Percentiles rank a stretch among this genome's conserved stretches.
Evolutionary conservation across 1,284 basidiomycete genomes (phyloP).

Genomic region (Violaceomyces palustris): DNA sequence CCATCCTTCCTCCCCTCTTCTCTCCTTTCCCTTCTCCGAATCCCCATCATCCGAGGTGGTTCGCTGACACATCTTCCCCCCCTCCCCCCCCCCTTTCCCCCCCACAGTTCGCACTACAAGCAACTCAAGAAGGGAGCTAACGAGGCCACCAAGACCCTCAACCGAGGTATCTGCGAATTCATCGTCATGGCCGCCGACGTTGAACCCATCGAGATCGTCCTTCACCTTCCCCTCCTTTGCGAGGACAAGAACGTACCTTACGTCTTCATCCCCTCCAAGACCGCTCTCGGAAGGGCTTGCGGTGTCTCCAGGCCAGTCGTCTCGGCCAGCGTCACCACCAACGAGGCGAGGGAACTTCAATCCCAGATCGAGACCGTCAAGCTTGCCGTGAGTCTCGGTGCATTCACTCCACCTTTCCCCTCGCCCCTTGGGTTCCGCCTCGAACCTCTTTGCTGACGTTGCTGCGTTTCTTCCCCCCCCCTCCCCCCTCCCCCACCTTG

Average conservation of each 20-base stretch:
- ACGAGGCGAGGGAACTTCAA: slow-evolving; percentile 85
- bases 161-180: slow-evolving; percentile 97
- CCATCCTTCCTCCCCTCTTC: too few relatives aligned
- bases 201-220: slow-evolving; percentile 93
- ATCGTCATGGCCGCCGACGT: slow-evolving; percentile 87
- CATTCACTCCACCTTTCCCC: too few relatives aligned
- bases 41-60: neutral
- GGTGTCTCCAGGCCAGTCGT: slow-evolving; percentile 94
- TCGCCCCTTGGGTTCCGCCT: too few relatives aligned
- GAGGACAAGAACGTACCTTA: slow-evolving; percentile 99
- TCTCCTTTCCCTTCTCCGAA: neutral
- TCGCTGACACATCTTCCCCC: neutral
- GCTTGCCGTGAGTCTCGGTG: slow-evolving; percentile 43
- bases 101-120: slow-evolving; percentile 83
- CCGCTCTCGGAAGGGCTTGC: slow-evolving; percentile 90
- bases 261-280: slow-evolving; percentile 89
- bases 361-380: slow-evolving; percentile 88
- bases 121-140: slow-evolving; percentile 98
- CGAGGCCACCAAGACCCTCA: slow-evolving; percentile 91
- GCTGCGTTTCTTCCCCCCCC: neutral
- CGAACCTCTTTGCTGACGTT: slow-evolving; percentile 3
- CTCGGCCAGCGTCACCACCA: slow-evolving; percentile 88
- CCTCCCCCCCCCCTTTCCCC: neutral
- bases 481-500: neutral
- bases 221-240: slow-evolving; percentile 93